Base-by-base conservation (phyloP, 208 protist species). In the Porcisia deanei region DNA sequence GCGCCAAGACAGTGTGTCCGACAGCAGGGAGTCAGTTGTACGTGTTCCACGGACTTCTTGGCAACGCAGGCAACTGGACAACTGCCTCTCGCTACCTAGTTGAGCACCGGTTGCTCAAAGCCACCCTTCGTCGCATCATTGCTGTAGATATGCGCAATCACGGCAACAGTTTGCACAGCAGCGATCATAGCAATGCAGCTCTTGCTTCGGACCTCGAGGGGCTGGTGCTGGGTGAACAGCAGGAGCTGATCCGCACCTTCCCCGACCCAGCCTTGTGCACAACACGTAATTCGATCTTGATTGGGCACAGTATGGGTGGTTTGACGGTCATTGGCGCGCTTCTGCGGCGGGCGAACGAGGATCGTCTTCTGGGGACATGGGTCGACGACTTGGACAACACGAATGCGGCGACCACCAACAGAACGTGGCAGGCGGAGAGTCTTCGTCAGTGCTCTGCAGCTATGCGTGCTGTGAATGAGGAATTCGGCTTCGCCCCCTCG, bases 231-330 rank as follows among this genome's bases (percentile, higher is more conserved):
- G 74, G 80, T 12, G 76, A 85, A 37, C 82, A 85, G 76, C 69
- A 75, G 49, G 76, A 75, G 65, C 66, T 84, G 45, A 71, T 64
- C 60, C 63, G 66, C 30, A 49, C 41, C 55, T 73, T 77, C 30
- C 45, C 14, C 41, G 45, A 68, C 45, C 66, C 79, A 4, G 25
- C 45, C 8, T 25, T 20, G 16, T 75, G 73, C 67, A 75, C 52
- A 16, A 79, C 76, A 18, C 77, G 75, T 18, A 61, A 82, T 67
- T 65, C 77, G 1, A 81, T 97, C n/a, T 54, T 93, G 14, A 89
- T 97, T 70, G 93, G 89, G 1, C 93, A 97, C 84, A 97, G 93
- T 72, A 97, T 97, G 93, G 91, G 93, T n/a, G 93, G 93, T 18
- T 74, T 95, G 9, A 81, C 91, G 47, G 61, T 93, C 20, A 94